A percentile compares a stretch with the other conserved stretches of the same genome.
Conservation (phyloP, 495 filamentous ascomycete genomes). For the Podospora bellae-mahoneyi region DNA sequence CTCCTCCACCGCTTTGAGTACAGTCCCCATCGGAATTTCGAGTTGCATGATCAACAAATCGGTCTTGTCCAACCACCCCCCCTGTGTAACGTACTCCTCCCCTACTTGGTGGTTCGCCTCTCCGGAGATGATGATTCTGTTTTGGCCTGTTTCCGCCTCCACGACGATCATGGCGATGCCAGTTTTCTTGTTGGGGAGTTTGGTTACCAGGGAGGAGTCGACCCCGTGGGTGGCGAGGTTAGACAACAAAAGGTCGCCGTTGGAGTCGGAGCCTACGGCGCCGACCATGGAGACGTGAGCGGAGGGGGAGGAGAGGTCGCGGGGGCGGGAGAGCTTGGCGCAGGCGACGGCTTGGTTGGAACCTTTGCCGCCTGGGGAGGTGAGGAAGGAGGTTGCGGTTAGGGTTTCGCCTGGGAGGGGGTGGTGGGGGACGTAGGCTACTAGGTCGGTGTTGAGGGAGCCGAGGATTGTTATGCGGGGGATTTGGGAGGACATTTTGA, state of each 20-base stretch:
- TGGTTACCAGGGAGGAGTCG: constrained; percentile 53
- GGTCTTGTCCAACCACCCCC: constrained; percentile 23
- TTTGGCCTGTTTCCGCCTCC: constrained; percentile 71
- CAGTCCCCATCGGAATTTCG: constrained; percentile 73
- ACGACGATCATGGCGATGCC: constrained; percentile 87
- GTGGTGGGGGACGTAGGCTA: constrained; percentile 78
- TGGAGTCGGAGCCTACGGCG: constrained; percentile 69
- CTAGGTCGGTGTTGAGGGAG: constrained; percentile 90
- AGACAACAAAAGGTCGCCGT: constrained; percentile 50
- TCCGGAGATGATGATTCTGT: constrained; percentile 76
- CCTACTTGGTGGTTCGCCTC: constrained; percentile 65
- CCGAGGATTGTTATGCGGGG: constrained; percentile 73
- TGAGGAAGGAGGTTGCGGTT: constrained; percentile 70
- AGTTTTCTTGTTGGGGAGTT: constrained; percentile 53
- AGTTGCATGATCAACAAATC: constrained; percentile 81
- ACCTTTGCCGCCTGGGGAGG: constrained; percentile 86
- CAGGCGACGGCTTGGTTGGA: constrained; percentile 92
- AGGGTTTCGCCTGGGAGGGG: constrained; percentile 85
- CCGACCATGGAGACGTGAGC: constrained; percentile 71
- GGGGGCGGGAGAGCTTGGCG: constrained; percentile 36
- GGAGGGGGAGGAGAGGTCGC: constrained; percentile 18
- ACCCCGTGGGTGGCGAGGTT: constrained; percentile 60
- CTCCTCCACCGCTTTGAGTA: constrained; percentile 59
- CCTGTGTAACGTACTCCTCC: neutral
- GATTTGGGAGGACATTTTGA: constrained; percentile 22